These are phyloP conservation scores for Lactarius deliciosus DNA, from an alignment of 768 basidiomycete species.

Conservation along the genomic window DNA sequence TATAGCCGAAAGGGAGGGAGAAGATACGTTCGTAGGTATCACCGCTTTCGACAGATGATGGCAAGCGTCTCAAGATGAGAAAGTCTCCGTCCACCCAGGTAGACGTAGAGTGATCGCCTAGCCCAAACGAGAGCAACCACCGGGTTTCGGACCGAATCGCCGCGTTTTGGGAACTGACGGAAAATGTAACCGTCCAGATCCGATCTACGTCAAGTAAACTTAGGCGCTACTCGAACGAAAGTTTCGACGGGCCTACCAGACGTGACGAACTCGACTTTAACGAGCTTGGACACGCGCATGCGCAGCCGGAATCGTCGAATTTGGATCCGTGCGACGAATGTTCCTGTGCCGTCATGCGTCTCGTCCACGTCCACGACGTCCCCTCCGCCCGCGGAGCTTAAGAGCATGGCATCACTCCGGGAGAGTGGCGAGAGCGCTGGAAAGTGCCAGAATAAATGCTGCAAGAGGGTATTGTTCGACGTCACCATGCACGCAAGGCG, in stretches of 20 bases:
- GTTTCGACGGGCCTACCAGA: conserved; percentile 38
- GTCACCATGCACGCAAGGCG: conserved; percentile 64
- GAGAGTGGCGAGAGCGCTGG: conserved; percentile 52
- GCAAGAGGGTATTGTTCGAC: conserved; percentile 60
- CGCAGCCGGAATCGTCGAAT: conserved; percentile 65
- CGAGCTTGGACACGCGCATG: conserved; percentile 59
- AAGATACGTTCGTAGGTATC: conserved; percentile 3
- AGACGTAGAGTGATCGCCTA: conserved; percentile 57
- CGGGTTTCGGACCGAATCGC: conserved; percentile 8
- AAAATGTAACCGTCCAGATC: conserved; percentile 54
- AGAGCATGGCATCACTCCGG: conserved; percentile 49
- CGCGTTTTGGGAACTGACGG: conserved; percentile 24
- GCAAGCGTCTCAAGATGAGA: conserved; percentile 38
- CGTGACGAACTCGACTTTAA: conserved; percentile 66
- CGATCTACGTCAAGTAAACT: conserved; percentile 42
- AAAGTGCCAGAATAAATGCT: conserved; percentile 50
- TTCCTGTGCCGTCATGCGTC: conserved; percentile 42
- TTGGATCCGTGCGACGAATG: conserved; percentile 53
- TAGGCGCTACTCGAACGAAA: background rate
- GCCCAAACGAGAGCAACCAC: conserved; percentile 49
- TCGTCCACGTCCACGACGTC: conserved; percentile 49
- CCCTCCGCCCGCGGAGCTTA: conserved; percentile 44
- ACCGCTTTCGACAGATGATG: background rate
- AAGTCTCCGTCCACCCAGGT: conserved; percentile 57
- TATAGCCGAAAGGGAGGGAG: background rate